These are phyloP conservation scores for Excoecaria cochinchinensis DNA, from an alignment of 345 rosid species.

Conservation along the genomic window DNA sequence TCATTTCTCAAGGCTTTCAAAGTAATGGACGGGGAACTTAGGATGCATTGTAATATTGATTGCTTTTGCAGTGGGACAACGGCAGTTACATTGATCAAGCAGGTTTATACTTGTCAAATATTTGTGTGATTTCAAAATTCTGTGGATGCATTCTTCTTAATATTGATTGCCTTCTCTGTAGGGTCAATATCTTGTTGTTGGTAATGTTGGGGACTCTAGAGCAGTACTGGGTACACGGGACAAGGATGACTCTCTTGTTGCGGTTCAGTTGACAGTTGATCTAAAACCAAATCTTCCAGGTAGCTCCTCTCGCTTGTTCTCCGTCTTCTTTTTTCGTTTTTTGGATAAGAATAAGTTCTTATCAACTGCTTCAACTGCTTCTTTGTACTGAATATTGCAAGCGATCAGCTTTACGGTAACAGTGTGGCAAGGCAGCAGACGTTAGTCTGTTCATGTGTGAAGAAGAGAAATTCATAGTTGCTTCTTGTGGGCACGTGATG, in stretches of 20 bases:
- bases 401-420: not conserved
- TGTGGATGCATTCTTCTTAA: slow-evolving; percentile 8
- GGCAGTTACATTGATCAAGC: slow-evolving; percentile 91
- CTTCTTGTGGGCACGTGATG: not conserved
- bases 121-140: slow-evolving; percentile 7
- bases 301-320: slow-evolving; percentile 13
- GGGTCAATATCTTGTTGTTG: slow-evolving; percentile 79
- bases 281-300: slow-evolving; percentile 99
- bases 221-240: slow-evolving; percentile 84
- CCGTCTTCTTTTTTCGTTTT: no score
- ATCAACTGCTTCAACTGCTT: not conserved
- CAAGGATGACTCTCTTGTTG: slow-evolving; percentile 57
- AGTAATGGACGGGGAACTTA: slow-evolving; percentile 91
- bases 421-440: not conserved
- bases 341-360: not conserved
- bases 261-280: slow-evolving; percentile 95
- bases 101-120: slow-evolving; percentile 44
- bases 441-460: not conserved
- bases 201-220: slow-evolving; percentile 95
- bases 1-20: slow-evolving; percentile 88
- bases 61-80: slow-evolving; percentile 99
- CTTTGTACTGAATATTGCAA: not conserved
- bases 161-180: slow-evolving; percentile 23
- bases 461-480: not conserved
- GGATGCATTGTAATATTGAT: slow-evolving; percentile 65